Conservation (phyloP, 306 rosid genomes). For the Begonia fuchsioides region DNA sequence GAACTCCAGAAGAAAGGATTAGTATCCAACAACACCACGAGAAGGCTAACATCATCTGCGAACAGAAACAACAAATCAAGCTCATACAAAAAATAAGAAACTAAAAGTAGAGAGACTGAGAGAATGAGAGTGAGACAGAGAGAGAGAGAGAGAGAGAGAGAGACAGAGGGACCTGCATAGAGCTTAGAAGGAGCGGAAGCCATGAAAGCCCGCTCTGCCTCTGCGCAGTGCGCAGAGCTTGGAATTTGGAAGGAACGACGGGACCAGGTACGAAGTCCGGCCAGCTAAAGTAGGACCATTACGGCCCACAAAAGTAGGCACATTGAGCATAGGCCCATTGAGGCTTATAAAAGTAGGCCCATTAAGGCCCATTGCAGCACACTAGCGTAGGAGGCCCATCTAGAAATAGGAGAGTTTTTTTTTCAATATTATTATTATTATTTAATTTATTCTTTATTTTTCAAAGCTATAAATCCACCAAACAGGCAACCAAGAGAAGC, state of each 20-base stretch:
- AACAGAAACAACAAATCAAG: conserved; percentile 9
- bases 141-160: neutral
- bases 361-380: too few relatives aligned
- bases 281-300: too few relatives aligned
- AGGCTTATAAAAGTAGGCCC: too few relatives aligned
- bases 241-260: too few relatives aligned
- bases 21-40: conserved; percentile 67
- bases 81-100: conserved; percentile 2
- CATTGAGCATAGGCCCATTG: too few relatives aligned
- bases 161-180: conserved; percentile 33
- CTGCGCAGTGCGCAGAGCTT: too few relatives aligned
- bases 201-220: conserved; percentile 20
- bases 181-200: conserved; percentile 66
- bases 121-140: conserved; percentile 2
- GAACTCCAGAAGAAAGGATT: conserved; percentile 83
- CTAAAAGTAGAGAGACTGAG: neutral
- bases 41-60: conserved; percentile 86
- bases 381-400: too few relatives aligned
- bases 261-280: too few relatives aligned
- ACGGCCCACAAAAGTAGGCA: too few relatives aligned
- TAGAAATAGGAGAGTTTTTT: too few relatives aligned
- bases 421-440: too few relatives aligned
- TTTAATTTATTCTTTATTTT: neutral
- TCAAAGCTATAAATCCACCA: conserved; percentile 11
- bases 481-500: conserved; percentile 2